Conservation (phyloP, 1,139 yeast species). For the Yamadazyma siamensis region DNA sequence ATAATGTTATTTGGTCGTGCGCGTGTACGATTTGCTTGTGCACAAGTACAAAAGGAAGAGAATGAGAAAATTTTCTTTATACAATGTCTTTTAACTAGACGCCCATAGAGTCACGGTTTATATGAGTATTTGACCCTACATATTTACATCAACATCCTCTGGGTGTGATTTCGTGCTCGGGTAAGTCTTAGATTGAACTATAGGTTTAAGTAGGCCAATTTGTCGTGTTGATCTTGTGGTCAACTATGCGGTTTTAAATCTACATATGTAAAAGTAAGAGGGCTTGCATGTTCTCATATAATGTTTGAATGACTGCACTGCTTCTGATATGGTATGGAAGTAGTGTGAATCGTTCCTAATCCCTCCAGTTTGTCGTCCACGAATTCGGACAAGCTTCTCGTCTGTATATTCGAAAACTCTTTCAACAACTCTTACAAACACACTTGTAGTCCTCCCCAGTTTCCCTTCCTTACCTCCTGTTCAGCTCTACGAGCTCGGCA, state of each 20-base stretch:
- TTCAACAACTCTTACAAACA: too few relatives aligned
- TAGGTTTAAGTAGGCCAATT: conserved; percentile 52
- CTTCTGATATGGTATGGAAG: too few relatives aligned
- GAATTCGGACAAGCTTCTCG: too few relatives aligned
- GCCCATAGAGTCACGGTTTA: conserved; percentile 92
- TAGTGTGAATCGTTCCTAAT: too few relatives aligned
- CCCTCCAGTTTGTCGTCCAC: too few relatives aligned
- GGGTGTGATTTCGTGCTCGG: conserved; percentile 79
- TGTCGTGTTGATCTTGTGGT: conserved; percentile 57
- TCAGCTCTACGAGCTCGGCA: conserved; percentile 39
- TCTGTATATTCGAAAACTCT: too few relatives aligned
- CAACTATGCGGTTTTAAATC: conserved; percentile 73
- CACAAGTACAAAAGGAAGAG: background rate
- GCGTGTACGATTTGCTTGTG: background rate
- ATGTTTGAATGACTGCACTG: too few relatives aligned
- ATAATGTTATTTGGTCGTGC: background rate
- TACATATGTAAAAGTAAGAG: conserved; percentile 29
- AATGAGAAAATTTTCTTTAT: conserved; percentile 22
- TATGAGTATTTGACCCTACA: conserved; percentile 43
- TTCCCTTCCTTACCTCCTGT: conserved; percentile 7
- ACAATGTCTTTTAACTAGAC: conserved; percentile 82
- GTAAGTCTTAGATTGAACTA: conserved; percentile 71
- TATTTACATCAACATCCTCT: conserved; percentile 41
- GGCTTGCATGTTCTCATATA: conserved; percentile 1
- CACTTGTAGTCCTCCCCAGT: too few relatives aligned